Conservation (phyloP, 306 rosid genomes). For the Cucumis hystrix region DNA sequence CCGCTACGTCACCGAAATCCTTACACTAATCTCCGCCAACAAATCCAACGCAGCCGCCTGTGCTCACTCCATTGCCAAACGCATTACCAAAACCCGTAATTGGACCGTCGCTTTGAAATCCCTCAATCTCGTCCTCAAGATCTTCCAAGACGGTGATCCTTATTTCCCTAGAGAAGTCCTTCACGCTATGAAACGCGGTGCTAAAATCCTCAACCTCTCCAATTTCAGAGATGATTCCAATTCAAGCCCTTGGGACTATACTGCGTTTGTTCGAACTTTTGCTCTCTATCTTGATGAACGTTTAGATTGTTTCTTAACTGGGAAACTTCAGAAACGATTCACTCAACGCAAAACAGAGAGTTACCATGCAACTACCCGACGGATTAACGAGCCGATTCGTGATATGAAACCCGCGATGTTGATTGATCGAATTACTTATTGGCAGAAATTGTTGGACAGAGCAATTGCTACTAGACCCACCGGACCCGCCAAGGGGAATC, state of each 20-base stretch:
- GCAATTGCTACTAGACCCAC: conserved; percentile 50
- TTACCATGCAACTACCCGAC: not conserved
- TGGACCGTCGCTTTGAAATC: conserved; percentile 83
- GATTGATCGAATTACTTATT: conserved; percentile 37
- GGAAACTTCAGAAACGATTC: conserved; percentile 58
- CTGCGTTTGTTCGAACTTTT: conserved; percentile 51
- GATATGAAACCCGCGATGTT: conserved; percentile 59
- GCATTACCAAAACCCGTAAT: conserved; percentile 44
- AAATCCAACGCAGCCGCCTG: conserved; percentile 45
- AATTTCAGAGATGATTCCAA: conserved; percentile 58
- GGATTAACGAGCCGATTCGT: conserved; percentile 20
- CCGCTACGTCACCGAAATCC: conserved; percentile 49
- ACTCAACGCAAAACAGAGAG: not conserved
- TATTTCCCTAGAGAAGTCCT: conserved; percentile 65
- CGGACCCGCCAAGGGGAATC: conserved; percentile 39
- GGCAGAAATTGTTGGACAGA: conserved; percentile 73
- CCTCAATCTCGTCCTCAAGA: conserved; percentile 55
- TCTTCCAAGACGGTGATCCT: conserved; percentile 78
- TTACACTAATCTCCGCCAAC: conserved; percentile 33
- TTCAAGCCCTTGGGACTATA: conserved; percentile 69
- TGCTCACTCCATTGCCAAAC: conserved; percentile 47
- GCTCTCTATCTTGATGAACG: conserved; percentile 80
- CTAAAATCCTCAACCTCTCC: conserved; percentile 64
- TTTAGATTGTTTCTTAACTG: conserved; percentile 59
- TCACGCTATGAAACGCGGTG: conserved; percentile 60